Evolutionary conservation across 495 filamentous ascomycete species (phyloP).

Genomic region (Neurospora hispaniola): DNA sequence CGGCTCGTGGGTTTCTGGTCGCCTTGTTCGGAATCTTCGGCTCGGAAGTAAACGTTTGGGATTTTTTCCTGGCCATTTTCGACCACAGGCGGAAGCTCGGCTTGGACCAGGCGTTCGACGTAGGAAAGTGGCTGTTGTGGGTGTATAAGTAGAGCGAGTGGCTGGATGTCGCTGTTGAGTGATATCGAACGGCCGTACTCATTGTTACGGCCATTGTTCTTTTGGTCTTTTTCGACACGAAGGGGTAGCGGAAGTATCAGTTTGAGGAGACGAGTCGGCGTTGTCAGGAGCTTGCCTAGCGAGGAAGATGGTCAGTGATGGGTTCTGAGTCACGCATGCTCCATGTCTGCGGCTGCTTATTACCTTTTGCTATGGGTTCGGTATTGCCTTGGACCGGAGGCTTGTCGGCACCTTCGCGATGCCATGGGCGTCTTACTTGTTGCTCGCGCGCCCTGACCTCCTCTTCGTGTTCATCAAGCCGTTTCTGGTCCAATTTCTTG

Average conservation of each 20-base stretch:
- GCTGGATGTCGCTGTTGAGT: slow-evolving; percentile 56
- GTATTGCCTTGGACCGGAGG: slow-evolving; percentile 42
- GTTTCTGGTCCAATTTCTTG: slow-evolving; percentile 26
- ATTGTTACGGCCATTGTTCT: slow-evolving; percentile 30
- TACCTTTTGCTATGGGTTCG: slow-evolving; percentile 57
- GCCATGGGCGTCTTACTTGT: slow-evolving; percentile 50
- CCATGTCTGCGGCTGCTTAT: slow-evolving; percentile 13
- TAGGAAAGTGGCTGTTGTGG: slow-evolving; percentile 90
- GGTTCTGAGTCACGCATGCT: not conserved
- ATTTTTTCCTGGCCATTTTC: slow-evolving; percentile 51
- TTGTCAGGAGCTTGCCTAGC: slow-evolving; percentile 78
- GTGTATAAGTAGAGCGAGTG: slow-evolving; percentile 80
- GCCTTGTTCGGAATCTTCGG: slow-evolving; percentile 59
- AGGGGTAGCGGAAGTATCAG: slow-evolving; percentile 72
- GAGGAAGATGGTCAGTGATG: not conserved
- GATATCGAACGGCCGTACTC: slow-evolving; percentile 30
- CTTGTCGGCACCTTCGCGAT: slow-evolving; percentile 52
- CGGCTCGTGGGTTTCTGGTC: slow-evolving; percentile 27
- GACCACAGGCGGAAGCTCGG: slow-evolving; percentile 68
- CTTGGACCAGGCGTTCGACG: slow-evolving; percentile 81
- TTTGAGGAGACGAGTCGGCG: slow-evolving; percentile 82
- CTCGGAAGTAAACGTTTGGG: slow-evolving; percentile 69
- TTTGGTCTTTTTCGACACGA: slow-evolving; percentile 39
- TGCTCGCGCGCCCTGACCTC: slow-evolving; percentile 23
- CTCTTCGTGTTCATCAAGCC: slow-evolving; percentile 28